Evolutionary conservation across 345 rosid genomes (phyloP).

Genomic region (Rhodomyrtus tomentosa): DNA sequence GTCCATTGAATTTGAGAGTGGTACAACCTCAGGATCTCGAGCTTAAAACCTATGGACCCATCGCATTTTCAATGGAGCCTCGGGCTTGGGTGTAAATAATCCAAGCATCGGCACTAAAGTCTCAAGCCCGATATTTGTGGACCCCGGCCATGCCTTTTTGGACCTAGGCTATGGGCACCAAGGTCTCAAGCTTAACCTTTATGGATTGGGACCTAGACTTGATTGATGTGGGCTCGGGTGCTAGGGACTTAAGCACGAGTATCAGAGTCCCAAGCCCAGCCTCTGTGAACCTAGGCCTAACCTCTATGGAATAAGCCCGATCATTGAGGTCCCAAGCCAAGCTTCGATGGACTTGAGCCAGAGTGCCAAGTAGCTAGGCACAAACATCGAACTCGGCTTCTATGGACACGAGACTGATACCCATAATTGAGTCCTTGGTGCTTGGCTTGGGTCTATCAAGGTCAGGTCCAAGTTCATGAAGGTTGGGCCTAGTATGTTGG

Average conservation of each 20-base stretch:
- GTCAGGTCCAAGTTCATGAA: neutral
- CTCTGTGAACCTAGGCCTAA: neutral
- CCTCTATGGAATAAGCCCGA: neutral
- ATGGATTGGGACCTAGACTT: neutral
- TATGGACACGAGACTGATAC: neutral
- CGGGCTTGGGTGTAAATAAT: neutral
- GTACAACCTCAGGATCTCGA: neutral
- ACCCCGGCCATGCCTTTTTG: neutral
- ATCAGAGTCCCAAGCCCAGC: neutral
- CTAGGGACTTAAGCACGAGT: fast-evolving
- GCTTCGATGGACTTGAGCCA: neutral
- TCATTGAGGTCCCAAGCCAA: neutral
- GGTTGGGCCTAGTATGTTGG: neutral
- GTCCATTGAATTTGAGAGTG: neutral
- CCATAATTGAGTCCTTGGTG: neutral
- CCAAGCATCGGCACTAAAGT: neutral
- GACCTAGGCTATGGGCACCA: neutral
- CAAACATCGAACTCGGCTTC: neutral
- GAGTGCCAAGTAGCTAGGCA: neutral
- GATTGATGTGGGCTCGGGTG: neutral
- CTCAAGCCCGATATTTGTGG: neutral
- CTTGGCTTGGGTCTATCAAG: neutral
- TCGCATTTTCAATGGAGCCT: neutral
- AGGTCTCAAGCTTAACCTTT: neutral
- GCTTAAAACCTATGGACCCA: neutral